Conservation (phyloP, 257 asterid species). For the Solanum chiquidenum region DNA sequence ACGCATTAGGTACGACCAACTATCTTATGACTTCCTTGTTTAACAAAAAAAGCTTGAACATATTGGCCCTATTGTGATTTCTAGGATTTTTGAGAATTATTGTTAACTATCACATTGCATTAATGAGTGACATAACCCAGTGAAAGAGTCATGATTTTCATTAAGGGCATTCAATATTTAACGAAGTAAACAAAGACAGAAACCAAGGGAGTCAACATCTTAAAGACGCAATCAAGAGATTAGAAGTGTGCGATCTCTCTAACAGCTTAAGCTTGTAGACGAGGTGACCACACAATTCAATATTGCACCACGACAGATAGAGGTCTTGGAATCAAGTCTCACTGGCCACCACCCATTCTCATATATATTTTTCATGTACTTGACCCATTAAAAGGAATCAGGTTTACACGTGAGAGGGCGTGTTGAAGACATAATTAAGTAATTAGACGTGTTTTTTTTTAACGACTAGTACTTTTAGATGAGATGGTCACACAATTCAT, state of each 20-base stretch:
- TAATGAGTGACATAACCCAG: not conserved
- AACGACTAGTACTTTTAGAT: not conserved
- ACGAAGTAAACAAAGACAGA: not conserved
- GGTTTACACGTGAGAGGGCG: not conserved
- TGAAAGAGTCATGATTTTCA: not conserved
- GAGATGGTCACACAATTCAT: too few species aligned
- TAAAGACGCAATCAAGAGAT: not conserved
- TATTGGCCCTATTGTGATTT: not conserved
- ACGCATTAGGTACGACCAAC: too few species aligned
- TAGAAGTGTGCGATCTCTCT: not conserved
- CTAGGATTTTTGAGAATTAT: not conserved
- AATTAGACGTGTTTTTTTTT: not conserved
- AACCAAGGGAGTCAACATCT: not conserved
- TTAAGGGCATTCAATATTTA: not conserved
- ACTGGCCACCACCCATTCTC: not conserved
- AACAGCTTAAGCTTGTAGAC: too few species aligned
- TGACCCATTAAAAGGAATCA: not conserved
- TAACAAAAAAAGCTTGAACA: not conserved
- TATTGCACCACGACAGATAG: not conserved
- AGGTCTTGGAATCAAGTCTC: not conserved
- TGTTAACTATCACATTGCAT: not conserved
- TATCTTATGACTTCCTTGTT: conserved; percentile 12
- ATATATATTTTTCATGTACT: too few species aligned
- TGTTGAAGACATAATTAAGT: not conserved
- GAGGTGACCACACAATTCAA: not conserved